Conservation (phyloP, 352 stramenopile species). For the Phytophthora brassicae region DNA sequence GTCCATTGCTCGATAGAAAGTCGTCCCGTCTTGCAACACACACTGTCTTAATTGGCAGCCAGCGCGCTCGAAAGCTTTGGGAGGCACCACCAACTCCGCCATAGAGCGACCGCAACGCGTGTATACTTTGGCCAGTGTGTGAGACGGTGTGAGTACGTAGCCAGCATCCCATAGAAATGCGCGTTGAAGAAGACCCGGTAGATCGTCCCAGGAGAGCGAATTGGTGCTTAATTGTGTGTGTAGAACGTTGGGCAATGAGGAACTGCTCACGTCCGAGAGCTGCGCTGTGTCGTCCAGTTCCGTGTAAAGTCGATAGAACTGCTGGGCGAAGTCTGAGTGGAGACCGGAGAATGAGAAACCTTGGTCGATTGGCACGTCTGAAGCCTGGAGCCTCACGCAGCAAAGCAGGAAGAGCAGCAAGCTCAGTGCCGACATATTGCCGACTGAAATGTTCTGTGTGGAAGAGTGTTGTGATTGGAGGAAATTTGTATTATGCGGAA, state of each 20-base stretch:
- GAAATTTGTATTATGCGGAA: not conserved
- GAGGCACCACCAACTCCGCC: conserved; percentile 59
- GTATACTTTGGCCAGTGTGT: conserved; percentile 47
- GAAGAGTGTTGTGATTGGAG: not conserved
- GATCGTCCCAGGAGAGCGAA: conserved; percentile 45
- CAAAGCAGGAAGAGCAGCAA: conserved; percentile 6
- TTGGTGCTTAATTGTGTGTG: conserved; percentile 31
- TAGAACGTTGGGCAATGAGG: conserved; percentile 34
- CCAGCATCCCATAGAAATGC: conserved; percentile 71
- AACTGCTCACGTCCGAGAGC: conserved; percentile 26
- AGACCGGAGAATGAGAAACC: conserved; percentile 54
- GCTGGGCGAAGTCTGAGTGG: conserved; percentile 72
- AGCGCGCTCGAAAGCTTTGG: conserved; percentile 56
- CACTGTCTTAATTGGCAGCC: conserved; percentile 41
- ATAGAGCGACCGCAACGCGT: conserved; percentile 68
- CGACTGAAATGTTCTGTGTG: not conserved
- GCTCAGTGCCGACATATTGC: not conserved
- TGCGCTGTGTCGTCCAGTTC: conserved; percentile 34
- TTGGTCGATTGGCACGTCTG: conserved; percentile 43
- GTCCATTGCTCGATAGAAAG: conserved; percentile 40
- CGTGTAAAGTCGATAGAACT: conserved; percentile 57
- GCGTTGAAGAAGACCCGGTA: conserved; percentile 61
- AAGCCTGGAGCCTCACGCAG: not conserved
- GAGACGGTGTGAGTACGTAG: conserved; percentile 47
- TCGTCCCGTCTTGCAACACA: conserved; percentile 18